Conservation (phyloP, 805 yeast genomes). For the Saturnispora mendoncae region DNA sequence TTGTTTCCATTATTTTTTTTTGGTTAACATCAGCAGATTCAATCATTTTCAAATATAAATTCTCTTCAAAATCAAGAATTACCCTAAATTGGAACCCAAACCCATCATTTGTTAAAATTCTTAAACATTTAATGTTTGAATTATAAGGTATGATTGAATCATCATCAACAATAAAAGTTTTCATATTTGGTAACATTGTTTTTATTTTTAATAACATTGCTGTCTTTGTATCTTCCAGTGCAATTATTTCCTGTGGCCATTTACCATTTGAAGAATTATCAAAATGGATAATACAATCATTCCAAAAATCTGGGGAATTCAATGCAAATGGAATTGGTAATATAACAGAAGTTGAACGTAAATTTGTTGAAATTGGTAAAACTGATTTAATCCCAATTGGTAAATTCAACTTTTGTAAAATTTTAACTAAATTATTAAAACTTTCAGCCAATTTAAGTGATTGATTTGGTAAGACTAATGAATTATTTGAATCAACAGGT, state of each 20-base stretch:
- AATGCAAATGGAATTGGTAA: constrained; percentile 79
- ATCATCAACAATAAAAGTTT: constrained; percentile 57
- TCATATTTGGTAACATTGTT: constrained; percentile 21
- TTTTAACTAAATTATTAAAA: constrained; percentile 42
- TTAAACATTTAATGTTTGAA: constrained; percentile 45
- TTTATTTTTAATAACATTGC: constrained; percentile 72
- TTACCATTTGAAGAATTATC: constrained; percentile 63
- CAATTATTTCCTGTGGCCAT: constrained; percentile 91
- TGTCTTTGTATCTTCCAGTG: constrained; percentile 82
- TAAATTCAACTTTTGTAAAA: constrained; percentile 37
- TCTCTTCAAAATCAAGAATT: constrained; percentile 76
- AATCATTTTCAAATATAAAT: constrained; percentile 63
- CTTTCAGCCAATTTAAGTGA: constrained; percentile 29
- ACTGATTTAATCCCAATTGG: constrained; percentile 70
- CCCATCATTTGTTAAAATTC: constrained; percentile 80
- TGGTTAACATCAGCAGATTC: constrained; percentile 53
- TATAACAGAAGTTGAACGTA: constrained; percentile 66
- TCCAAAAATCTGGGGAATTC: constrained; percentile 69
- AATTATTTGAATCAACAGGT: constrained; percentile 37
- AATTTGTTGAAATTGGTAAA: constrained; percentile 62
- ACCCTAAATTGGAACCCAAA: constrained; percentile 75
- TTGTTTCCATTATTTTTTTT: constrained; percentile 48
- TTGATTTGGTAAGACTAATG: constrained; percentile 38
- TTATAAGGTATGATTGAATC: constrained; percentile 55
- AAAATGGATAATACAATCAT: constrained; percentile 74